Evolutionary conservation across 768 basidiomycete genomes (phyloP), one percentile per base, ranked within the genome.

Genomic region (Agaricus blazei): DNA sequence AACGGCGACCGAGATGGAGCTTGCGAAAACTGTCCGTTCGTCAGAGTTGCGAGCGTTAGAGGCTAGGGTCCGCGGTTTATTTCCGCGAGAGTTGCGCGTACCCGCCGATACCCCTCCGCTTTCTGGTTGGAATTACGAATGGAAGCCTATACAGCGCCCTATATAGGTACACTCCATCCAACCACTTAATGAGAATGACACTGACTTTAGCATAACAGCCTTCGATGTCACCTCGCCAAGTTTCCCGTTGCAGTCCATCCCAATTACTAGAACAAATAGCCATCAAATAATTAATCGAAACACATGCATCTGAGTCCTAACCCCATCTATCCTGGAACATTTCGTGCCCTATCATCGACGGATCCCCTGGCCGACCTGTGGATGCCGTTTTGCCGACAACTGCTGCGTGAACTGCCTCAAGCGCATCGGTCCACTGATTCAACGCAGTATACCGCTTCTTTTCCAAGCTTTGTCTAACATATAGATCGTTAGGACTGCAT

Each of bases 61-160:
- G 68, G 84, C 88, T 29, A 78, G 90, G 61, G 77, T 88, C 66
- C 83, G 84, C 54, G 90, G 89, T 1, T 68, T 96, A 37, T 90
- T 95, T 70, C 95, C 95, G 57, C 80, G 95, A 58, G 94, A 98
- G 67, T 66, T 92, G 65, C 83, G 85, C 60, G 78, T 90, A 46
- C 94, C 95, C 43, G 83, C 88, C 4, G 94, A 96, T 65, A 94
- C 90, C 6, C 88, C 92, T 2, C 79, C 88, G 26, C 81, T 80
- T 52, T 76, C 78, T 42, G 91, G 92, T 3, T 96, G 93, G 93
- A 83, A 85, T 51, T 88, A 94, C 64, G 83, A 87, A n/a, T 95
- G 87, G 83, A 89, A 79, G 52, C 79, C 88, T 46, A 82, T 84
- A 64, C 70, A 76, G 56, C 75, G 79, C 38, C 81, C 82, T 28